These are phyloP conservation scores for Fraxinus anomala DNA, from an alignment of 257 asterid species.

Conservation along the genomic window DNA sequence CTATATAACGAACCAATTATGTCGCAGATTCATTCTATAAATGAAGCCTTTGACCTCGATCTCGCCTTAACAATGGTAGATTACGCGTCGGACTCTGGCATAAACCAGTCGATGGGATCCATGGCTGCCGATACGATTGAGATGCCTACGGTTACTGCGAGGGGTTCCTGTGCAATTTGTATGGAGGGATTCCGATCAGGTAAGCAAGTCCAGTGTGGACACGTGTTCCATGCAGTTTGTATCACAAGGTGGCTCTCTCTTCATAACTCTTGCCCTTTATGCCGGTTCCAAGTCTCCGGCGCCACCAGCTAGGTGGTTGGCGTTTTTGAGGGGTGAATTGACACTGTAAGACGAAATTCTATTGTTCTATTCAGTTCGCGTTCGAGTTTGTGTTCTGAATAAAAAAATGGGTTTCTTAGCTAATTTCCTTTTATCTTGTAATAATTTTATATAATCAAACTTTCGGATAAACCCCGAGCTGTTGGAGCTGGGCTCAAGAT, in stretches of 20 bases:
- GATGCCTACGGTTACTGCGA: slow-evolving; percentile 32
- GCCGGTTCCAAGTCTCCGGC: slow-evolving; percentile 27
- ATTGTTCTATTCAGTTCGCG: background rate
- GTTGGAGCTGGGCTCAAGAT: no score
- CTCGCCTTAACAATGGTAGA: slow-evolving; percentile 36
- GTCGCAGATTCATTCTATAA: slow-evolving; percentile 13
- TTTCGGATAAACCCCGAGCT: no score
- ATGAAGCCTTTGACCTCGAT: slow-evolving; percentile 40
- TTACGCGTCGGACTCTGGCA: background rate
- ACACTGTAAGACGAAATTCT: background rate
- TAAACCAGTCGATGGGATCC: background rate
- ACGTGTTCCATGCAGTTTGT: slow-evolving; percentile 40
- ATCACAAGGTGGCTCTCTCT: slow-evolving; percentile 37
- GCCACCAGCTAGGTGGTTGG: background rate
- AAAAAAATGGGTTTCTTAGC: background rate
- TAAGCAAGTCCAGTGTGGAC: slow-evolving; percentile 40
- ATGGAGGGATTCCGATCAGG: slow-evolving; percentile 30
- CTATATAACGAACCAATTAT: background rate
- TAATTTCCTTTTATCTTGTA: no score
- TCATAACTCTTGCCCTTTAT: slow-evolving; percentile 38
- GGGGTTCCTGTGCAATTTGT: slow-evolving; percentile 32
- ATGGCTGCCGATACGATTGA: slow-evolving; percentile 9
- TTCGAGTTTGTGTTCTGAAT: background rate
- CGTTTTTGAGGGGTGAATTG: background rate
- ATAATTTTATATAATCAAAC: no score